Base-by-base conservation (phyloP, 2,329 filamentous ascomycete genomes). In the Kalaharituber pfeilii region DNA sequence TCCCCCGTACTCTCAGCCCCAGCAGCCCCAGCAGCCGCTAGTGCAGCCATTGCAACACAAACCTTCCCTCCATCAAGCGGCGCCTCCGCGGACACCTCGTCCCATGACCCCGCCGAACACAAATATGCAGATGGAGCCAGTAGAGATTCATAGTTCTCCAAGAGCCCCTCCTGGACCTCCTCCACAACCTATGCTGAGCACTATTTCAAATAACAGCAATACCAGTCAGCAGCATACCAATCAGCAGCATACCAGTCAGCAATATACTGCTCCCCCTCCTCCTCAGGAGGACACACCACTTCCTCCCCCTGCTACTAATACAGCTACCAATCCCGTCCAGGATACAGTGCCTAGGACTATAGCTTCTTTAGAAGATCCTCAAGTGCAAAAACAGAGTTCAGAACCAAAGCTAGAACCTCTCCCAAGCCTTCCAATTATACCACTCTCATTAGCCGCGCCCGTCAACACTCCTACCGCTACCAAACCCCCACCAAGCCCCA, bases 391-490 rank as follows among this genome's bases (percentile, higher is more conserved):
- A 45, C 11, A 22, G 45, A 22, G 22, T n/a, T n/a, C n/a, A n/a
- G 45, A 20, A n/a, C 13, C n/a, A 33, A 33, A 11, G 2, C 27
- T 47, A 9, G 3, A 22, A 18, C 50, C 44, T 30, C 51, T 49
- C 15, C 47, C 53, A 22, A 56, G 55, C 24, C 54, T 54, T n/a
- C 25, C 54, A 18, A 42, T 56, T n/a, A 51, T 51, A 24, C 50
- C 54, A n/a, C 15, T 26, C 26, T 20, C 39, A 7, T 25, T 47
- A 5, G 11, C 24, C n/a, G 15, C 42, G 2, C 13, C 42, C n/a
- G 13, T 13, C 42, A 3, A 15, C n/a, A 22, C 42, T 5, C 25
- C 6, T 2, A 47, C 28, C 28, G 22, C 39, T 13, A 18, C n/a
- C n/a, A 22, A 5, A 24, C 45, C 7, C 27, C 5, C 24, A 30